phyloP scores from a whole-genome alignment of 2,329 filamentous ascomycete species.

The Curvularia sp. region DNA sequence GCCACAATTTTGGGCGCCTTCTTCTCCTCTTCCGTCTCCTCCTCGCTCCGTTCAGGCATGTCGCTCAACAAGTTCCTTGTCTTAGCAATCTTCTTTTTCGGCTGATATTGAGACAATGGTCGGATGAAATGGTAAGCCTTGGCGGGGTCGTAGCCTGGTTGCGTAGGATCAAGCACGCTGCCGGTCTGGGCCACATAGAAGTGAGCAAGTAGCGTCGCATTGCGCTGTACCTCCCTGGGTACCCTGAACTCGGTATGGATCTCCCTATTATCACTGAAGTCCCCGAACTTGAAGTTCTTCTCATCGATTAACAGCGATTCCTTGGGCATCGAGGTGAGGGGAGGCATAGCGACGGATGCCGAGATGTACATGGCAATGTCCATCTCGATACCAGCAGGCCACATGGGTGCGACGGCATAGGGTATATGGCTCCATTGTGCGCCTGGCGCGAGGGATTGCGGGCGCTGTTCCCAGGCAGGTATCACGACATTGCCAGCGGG shows the following conservation, averaged over 20 bases:
- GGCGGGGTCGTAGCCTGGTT: constrained; percentile 72
- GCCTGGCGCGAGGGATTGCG: constrained; percentile 54
- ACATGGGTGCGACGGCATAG: constrained; percentile 80
- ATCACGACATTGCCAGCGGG: constrained; percentile 41
- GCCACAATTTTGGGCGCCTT: constrained; percentile 72
- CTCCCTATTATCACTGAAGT: constrained; percentile 78
- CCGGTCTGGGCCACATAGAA: constrained; percentile 86
- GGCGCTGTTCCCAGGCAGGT: constrained; percentile 47
- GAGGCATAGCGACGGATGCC: constrained; percentile 71
- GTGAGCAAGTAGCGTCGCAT: constrained; percentile 93
- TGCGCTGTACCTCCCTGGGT: constrained; percentile 81
- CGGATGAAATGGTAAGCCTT: constrained; percentile 84
- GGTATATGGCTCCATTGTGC: constrained; percentile 71
- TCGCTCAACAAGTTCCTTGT: constrained; percentile 79
- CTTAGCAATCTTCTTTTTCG: constrained; percentile 89
- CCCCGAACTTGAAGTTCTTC: constrained; percentile 77
- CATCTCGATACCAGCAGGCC: constrained; percentile 77
- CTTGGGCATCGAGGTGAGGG: constrained; percentile 68
- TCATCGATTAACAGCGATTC: constrained; percentile 80
- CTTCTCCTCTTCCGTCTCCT: constrained; percentile 58
- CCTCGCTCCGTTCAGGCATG: constrained; percentile 55
- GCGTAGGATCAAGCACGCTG: constrained; percentile 75
- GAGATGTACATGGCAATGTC: constrained; percentile 89
- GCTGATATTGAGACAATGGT: constrained; percentile 86
- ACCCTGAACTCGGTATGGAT: constrained; percentile 79